Evolutionary conservation across 306 rosid species (phyloP).

Genomic region (Rosa rugosa): DNA sequence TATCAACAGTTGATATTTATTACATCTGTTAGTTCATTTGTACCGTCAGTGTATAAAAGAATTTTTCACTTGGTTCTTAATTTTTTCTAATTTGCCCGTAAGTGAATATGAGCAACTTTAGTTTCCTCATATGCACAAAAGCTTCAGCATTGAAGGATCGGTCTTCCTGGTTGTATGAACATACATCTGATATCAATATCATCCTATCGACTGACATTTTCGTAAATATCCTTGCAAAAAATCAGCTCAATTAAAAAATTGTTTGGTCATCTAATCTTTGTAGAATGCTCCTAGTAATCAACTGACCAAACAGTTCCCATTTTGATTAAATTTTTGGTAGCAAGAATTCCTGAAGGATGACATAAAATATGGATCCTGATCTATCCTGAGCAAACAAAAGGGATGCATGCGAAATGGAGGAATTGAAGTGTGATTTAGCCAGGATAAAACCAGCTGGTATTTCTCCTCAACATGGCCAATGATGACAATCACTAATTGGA

Average conservation of each 20-base stretch:
- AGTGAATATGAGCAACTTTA: no score
- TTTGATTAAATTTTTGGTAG: neutral
- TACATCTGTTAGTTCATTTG: no score
- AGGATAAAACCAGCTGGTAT: neutral
- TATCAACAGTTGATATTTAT: no score
- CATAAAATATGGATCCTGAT: neutral
- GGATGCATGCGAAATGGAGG: neutral
- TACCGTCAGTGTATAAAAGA: no score
- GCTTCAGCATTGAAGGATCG: no score
- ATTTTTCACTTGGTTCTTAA: no score
- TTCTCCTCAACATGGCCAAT: neutral
- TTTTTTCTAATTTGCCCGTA: no score
- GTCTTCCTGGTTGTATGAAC: no score
- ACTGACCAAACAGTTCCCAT: neutral
- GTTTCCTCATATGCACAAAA: no score
- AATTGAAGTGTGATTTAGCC: neutral
- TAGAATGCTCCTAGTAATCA: neutral
- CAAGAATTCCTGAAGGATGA: neutral
- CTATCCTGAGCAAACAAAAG: neutral
- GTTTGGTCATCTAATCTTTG: neutral
- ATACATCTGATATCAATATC: no score
- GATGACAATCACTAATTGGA: neutral
- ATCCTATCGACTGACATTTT: neutral
- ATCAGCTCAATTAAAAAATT: neutral
- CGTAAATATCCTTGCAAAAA: neutral